Evolutionary conservation across 495 filamentous ascomycete species (phyloP).

Genomic region (Sporormia fimetaria): DNA sequence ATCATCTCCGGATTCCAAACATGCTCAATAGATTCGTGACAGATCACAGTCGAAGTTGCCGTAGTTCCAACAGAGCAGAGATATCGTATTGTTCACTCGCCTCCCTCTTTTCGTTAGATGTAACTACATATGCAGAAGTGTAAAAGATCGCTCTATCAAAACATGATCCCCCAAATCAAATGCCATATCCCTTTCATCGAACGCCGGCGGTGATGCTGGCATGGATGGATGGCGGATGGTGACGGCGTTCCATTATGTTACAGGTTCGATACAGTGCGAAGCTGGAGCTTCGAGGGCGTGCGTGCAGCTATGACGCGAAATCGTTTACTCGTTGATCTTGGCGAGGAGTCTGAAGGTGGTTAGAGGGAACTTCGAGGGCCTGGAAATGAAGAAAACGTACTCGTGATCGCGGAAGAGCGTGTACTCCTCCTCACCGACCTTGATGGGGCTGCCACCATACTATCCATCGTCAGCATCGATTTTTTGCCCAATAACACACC

Average conservation of each 20-base stretch:
- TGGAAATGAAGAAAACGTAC: slow-evolving; percentile 44
- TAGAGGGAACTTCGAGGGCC: background rate
- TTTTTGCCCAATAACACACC: slow-evolving; percentile 30
- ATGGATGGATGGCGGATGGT: background rate
- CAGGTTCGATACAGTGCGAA: slow-evolving; percentile 15
- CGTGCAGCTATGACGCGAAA: background rate
- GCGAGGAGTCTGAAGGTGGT: slow-evolving; percentile 32
- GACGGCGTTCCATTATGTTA: slow-evolving; percentile 2
- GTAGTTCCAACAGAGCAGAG: background rate
- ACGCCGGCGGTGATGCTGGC: slow-evolving; percentile 17
- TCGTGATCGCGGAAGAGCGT: slow-evolving; percentile 93
- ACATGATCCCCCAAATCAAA: slow-evolving; percentile 10
- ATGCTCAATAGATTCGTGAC: too few species aligned
- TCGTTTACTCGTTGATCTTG: slow-evolving; percentile 41
- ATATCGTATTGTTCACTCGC: slow-evolving; percentile 1
- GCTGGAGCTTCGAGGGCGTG: background rate
- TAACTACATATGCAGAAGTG: background rate
- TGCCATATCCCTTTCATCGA: slow-evolving; percentile 6
- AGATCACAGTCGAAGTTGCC: too few species aligned
- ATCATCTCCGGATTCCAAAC: too few species aligned
- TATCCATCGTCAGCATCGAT: too few species aligned
- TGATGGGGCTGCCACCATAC: slow-evolving; percentile 92
- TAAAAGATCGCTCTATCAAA: slow-evolving; percentile 3
- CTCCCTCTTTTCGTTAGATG: slow-evolving; percentile 4
- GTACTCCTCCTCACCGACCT: slow-evolving; percentile 95